These are phyloP conservation scores for Fragaria vesca DNA, from an alignment of 306 rosid genomes.

Conservation along the genomic window DNA sequence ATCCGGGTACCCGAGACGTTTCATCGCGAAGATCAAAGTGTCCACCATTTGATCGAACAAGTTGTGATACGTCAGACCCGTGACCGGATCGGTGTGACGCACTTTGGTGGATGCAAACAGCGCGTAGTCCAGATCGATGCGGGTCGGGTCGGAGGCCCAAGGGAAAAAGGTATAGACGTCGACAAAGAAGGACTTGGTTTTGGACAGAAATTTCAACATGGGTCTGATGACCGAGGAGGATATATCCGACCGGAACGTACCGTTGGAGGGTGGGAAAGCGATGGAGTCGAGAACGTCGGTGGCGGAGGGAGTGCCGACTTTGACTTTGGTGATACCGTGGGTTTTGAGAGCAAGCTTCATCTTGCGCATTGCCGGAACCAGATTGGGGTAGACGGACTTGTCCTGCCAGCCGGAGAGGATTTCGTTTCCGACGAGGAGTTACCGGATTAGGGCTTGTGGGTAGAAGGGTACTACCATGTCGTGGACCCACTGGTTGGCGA, in stretches of 20 bases:
- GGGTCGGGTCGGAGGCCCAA: conserved; percentile 50
- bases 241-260: conserved; percentile 60
- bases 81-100: conserved; percentile 47
- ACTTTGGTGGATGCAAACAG: conserved; percentile 45
- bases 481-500: conserved; percentile 59
- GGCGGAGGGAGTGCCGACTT: conserved; percentile 71
- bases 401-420: conserved; percentile 36
- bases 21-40: conserved; percentile 73
- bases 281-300: conserved; percentile 59
- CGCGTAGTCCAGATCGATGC: conserved; percentile 53
- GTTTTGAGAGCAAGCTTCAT: conserved; percentile 42
- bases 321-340: conserved; percentile 45
- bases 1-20: conserved; percentile 56
- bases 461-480: conserved; percentile 52
- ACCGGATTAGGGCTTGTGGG: conserved; percentile 54
- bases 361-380: conserved; percentile 66
- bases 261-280: conserved; percentile 74
- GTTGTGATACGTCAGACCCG: conserved; percentile 63
- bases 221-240: conserved; percentile 50
- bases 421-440: conserved; percentile 87
- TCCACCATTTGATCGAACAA: conserved; percentile 90
- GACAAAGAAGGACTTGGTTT: conserved; percentile 75
- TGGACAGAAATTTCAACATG: conserved; percentile 55
- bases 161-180: conserved; percentile 77
- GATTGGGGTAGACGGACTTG: conserved; percentile 40